A percentile compares a stretch with the other conserved stretches of the same genome.
These are phyloP conservation scores for Gymnopilus dilepis DNA, from an alignment of 768 basidiomycete genomes.

Conservation along the genomic window DNA sequence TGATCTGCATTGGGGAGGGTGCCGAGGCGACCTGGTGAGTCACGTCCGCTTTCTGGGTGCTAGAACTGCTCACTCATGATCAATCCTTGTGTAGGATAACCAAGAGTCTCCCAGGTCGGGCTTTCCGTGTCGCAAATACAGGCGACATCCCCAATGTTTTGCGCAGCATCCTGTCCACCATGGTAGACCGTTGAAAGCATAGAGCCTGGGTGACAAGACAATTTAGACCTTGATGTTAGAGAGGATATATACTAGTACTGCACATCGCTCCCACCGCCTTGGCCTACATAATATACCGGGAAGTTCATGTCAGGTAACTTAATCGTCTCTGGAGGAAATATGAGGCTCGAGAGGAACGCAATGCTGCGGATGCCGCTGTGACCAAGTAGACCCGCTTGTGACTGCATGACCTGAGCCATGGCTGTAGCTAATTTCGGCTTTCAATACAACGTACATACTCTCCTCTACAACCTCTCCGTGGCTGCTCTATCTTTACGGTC, in stretches of 20 bases:
- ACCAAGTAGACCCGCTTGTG: not conserved
- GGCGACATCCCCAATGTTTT: conserved; percentile 69
- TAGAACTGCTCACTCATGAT: not conserved
- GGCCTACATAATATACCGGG: no score
- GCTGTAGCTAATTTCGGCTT: not conserved
- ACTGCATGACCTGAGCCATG: not conserved
- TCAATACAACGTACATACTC: not conserved
- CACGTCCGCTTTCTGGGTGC: not conserved
- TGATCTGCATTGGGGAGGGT: conserved; percentile 74
- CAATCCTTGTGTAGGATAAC: conserved; percentile 51
- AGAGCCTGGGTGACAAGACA: no score
- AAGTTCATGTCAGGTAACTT: no score
- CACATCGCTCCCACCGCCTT: no score
- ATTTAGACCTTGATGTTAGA: no score
- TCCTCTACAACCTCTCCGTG: not conserved
- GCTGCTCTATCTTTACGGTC: not conserved
- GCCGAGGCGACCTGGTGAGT: conserved; percentile 65
- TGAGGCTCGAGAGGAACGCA: not conserved
- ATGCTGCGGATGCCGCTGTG: not conserved
- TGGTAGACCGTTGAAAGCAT: conserved; percentile 48
- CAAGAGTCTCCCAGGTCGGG: conserved; percentile 62
- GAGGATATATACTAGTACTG: no score
- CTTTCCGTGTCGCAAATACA: conserved; percentile 63
- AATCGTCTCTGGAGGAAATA: no score
- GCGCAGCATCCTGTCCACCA: conserved; percentile 62